phyloP scores from a whole-genome alignment of 495 filamentous ascomycete genomes.

The Neurospora sp. region DNA sequence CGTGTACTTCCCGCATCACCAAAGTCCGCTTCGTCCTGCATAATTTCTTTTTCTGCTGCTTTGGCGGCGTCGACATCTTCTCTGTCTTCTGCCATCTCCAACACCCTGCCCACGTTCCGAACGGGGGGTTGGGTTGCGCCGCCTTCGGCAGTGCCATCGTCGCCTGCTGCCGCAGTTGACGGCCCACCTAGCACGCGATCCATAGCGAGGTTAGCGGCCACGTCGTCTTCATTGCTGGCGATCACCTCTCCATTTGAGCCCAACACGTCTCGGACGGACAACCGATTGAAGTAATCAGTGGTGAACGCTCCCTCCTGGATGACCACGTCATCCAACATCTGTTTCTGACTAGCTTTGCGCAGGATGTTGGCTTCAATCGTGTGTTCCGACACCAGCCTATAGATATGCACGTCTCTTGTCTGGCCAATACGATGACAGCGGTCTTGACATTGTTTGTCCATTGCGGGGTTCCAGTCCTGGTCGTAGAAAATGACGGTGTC shows the following conservation, averaged over 20 bases:
- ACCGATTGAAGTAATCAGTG: slow-evolving; percentile 89
- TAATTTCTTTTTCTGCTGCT: slow-evolving; percentile 78
- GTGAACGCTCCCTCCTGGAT: slow-evolving; percentile 99
- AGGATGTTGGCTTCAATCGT: slow-evolving; percentile 99
- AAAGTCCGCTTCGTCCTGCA: slow-evolving; percentile 85
- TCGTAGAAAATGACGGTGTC: slow-evolving; percentile 99
- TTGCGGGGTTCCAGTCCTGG: slow-evolving; percentile 98
- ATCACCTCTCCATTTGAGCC: slow-evolving; percentile 47
- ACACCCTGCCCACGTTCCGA: slow-evolving; percentile 45
- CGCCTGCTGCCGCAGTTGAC: not conserved
- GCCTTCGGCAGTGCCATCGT: slow-evolving; percentile 22
- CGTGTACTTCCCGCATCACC: slow-evolving; percentile 23
- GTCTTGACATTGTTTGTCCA: slow-evolving; percentile 99
- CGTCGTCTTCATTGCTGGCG: slow-evolving; percentile 45
- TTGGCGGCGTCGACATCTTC: slow-evolving; percentile 86
- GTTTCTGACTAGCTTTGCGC: slow-evolving; percentile 91
- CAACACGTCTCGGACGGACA: slow-evolving; percentile 60
- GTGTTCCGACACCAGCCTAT: slow-evolving; percentile 91
- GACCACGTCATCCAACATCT: slow-evolving; percentile 94
- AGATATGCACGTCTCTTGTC: slow-evolving; percentile 96
- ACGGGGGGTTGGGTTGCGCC: slow-evolving; percentile 12
- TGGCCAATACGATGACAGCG: slow-evolving; percentile 96
- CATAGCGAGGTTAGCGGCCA: slow-evolving; percentile 69
- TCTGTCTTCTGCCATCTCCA: slow-evolving; percentile 82
- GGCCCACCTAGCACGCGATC: slow-evolving; percentile 65